Conservation (phyloP, 1,139 yeast species). For the Zygoascus meyerae region DNA sequence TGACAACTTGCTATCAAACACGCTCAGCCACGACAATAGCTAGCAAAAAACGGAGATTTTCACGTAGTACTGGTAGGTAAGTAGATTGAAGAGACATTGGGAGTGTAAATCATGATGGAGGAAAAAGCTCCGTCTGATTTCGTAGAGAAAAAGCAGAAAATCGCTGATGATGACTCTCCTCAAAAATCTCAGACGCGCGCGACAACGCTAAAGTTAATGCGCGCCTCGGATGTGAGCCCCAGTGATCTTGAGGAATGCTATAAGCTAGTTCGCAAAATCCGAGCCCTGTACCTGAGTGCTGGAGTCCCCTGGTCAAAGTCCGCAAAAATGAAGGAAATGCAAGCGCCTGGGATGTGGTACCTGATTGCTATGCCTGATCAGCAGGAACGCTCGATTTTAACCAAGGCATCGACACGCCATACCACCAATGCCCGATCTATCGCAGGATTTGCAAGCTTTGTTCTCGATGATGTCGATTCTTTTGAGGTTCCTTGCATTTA, state of each 20-base stretch:
- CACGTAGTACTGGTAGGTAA: no score
- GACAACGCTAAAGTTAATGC: no score
- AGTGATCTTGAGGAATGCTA: slow-evolving; percentile 20
- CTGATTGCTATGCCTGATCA: slow-evolving; percentile 19
- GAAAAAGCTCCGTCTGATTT: no score
- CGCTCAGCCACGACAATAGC: no score
- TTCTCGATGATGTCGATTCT: slow-evolving; percentile 34
- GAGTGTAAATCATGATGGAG: no score
- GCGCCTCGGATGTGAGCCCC: no score
- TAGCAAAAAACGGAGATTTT: no score
- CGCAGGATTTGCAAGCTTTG: slow-evolving; percentile 43
- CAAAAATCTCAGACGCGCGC: no score
- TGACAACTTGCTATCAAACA: no score
- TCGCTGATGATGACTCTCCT: no score
- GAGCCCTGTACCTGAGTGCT: slow-evolving; percentile 26
- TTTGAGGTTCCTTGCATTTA: slow-evolving; percentile 36
- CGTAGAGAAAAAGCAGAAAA: no score
- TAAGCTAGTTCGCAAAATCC: slow-evolving; percentile 24
- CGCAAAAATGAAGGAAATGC: slow-evolving; percentile 45
- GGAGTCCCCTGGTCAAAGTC: slow-evolving; percentile 42
- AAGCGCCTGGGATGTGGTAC: slow-evolving; percentile 42
- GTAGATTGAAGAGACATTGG: no score
- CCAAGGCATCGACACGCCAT: not conserved
- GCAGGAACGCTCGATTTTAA: not conserved
- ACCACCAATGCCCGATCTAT: slow-evolving; percentile 17